A percentile compares a stretch with the other conserved stretches of the same genome.
These are phyloP conservation scores for Cubamyces lactineus DNA, from an alignment of 768 basidiomycete species.

Conservation along the genomic window DNA sequence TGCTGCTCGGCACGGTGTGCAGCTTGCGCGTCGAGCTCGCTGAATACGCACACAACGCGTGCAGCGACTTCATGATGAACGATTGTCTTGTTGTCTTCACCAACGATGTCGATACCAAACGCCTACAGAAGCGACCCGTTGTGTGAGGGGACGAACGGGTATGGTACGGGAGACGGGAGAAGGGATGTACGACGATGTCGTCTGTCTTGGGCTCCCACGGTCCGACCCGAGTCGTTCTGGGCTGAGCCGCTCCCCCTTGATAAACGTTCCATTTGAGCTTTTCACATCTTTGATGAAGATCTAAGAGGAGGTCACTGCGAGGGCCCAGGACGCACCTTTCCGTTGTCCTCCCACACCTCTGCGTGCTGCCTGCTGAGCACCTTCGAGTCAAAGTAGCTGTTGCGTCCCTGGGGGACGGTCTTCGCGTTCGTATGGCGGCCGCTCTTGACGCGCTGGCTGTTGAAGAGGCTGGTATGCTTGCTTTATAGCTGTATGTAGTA, in stretches of 20 bases:
- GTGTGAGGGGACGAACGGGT: constrained; percentile 17
- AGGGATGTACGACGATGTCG: constrained; percentile 84
- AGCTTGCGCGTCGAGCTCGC: constrained; percentile 79
- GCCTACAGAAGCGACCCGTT: constrained; percentile 54
- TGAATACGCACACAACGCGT: constrained; percentile 86
- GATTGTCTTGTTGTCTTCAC: constrained; percentile 97
- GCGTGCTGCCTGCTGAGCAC: constrained; percentile 94
- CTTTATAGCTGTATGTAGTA: too few species aligned
- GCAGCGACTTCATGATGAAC: constrained; percentile 99
- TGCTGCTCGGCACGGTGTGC: constrained; percentile 74
- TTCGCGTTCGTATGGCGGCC: constrained; percentile 96
- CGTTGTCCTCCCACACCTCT: constrained; percentile 94
- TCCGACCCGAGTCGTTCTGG: constrained; percentile 89
- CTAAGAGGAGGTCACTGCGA: constrained; percentile 42
- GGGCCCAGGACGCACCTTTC: constrained; percentile 60
- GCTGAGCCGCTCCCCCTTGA: constrained; percentile 92
- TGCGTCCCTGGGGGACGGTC: constrained; percentile 88
- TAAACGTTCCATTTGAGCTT: constrained; percentile 97
- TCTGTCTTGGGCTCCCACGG: constrained; percentile 91
- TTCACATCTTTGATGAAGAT: constrained; percentile 99
- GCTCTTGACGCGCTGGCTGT: constrained; percentile 79
- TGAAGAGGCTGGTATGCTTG: constrained; percentile 87
- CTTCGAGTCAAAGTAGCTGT: constrained; percentile 97
- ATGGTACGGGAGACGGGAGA: constrained; percentile 3
- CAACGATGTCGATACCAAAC: constrained; percentile 99